Evolutionary conservation across 768 basidiomycete species (phyloP).

Genomic region (Xanthoconium purpureum): DNA sequence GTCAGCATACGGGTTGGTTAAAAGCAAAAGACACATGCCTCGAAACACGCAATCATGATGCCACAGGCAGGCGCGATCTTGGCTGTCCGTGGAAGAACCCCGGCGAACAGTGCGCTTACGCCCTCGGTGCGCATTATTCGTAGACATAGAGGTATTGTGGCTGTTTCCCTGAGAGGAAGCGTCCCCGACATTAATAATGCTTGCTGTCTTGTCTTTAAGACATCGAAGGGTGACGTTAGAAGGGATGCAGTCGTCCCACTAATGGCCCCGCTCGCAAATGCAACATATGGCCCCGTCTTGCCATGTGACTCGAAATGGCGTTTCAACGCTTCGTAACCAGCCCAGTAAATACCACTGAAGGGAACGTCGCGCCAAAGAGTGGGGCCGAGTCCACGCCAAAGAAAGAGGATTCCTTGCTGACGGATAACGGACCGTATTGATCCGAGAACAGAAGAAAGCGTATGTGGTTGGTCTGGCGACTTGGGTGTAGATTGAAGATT

Average conservation of each 20-base stretch:
- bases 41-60: conserved; percentile 96
- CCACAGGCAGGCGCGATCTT: conserved; percentile 99
- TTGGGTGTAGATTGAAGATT: conserved; percentile 86
- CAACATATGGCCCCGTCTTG: conserved; percentile 57
- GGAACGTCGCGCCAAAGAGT: conserved; percentile 98
- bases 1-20: conserved; percentile 15
- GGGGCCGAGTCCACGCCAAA: conserved; percentile 90
- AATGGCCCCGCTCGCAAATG: conserved; percentile 87
- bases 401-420: conserved; percentile 58
- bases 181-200: conserved; percentile 68
- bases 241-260: conserved; percentile 86
- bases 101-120: conserved; percentile 71
- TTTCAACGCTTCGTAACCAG: conserved; percentile 87
- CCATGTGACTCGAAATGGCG: conserved; percentile 51
- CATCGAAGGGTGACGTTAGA: conserved; percentile 93
- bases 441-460: conserved; percentile 67
- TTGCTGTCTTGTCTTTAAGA: conserved; percentile 92
- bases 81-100: conserved; percentile 80
- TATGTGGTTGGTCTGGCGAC: conserved; percentile 68
- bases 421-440: conserved; percentile 61
- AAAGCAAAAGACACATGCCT: conserved; percentile 47
- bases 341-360: conserved; percentile 97
- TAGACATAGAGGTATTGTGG: conserved; percentile 61
- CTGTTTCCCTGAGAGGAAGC: conserved; percentile 35
- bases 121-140: conserved; percentile 82